Conservation (phyloP, 768 basidiomycete species). For the Termitomyces sp. region DNA sequence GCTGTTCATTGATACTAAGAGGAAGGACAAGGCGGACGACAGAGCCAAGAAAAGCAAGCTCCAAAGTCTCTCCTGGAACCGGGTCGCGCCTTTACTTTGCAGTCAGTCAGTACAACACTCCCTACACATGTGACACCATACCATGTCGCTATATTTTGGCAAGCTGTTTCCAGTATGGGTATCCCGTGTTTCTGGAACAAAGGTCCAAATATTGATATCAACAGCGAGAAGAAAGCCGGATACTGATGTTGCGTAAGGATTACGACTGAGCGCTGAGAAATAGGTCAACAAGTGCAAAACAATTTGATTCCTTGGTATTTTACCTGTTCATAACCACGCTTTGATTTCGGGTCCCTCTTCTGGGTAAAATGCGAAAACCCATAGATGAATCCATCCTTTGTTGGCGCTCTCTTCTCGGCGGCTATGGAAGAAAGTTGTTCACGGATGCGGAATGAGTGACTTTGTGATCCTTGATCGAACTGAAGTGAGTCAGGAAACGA, state of each 20-base stretch:
- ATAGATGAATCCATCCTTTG: slow-evolving; percentile 65
- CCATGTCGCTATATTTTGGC: slow-evolving; percentile 83
- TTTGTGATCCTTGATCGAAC: slow-evolving; percentile 78
- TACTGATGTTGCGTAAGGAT: slow-evolving; percentile 77
- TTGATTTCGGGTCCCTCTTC: slow-evolving; percentile 53
- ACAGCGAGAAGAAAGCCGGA: slow-evolving; percentile 74
- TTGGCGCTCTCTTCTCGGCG: slow-evolving; percentile 26
- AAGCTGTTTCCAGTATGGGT: slow-evolving; percentile 81
- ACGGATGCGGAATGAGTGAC: slow-evolving; percentile 84
- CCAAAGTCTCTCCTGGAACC: slow-evolving; percentile 55
- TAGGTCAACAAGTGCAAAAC: neutral
- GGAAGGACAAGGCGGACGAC: slow-evolving; percentile 74
- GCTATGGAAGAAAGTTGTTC: slow-evolving; percentile 28
- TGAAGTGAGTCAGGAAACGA: slow-evolving; percentile 88
- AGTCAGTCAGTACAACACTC: slow-evolving; percentile 17
- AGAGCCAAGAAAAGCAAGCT: slow-evolving; percentile 81
- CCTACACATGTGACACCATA: slow-evolving; percentile 30
- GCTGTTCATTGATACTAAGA: slow-evolving; percentile 62
- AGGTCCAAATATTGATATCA: slow-evolving; percentile 67
- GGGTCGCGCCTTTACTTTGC: slow-evolving; percentile 76
- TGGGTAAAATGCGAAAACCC: slow-evolving; percentile 79
- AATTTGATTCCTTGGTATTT: slow-evolving; percentile 5
- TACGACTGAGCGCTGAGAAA: slow-evolving; percentile 65
- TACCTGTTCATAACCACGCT: slow-evolving; percentile 81
- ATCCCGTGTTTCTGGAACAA: slow-evolving; percentile 67